These are phyloP conservation scores for Rachicladosporium sp. DNA, from an alignment of 2,329 filamentous ascomycete species.

Conservation along the genomic window DNA sequence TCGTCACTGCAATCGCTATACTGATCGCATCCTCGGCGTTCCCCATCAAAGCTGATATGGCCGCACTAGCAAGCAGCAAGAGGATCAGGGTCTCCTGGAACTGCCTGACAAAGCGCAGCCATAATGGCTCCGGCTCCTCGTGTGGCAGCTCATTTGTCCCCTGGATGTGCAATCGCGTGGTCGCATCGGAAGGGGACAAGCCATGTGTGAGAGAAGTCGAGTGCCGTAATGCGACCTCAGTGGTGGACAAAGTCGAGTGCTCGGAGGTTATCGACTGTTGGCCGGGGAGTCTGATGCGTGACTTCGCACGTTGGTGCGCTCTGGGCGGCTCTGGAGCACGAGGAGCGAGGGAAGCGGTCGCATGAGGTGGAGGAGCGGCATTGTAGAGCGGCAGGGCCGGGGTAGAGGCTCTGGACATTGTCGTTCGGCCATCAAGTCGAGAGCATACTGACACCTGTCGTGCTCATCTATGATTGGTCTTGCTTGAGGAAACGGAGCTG, in stretches of 20 bases:
- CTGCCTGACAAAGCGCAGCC: conserved; percentile 89
- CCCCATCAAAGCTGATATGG: conserved; percentile 76
- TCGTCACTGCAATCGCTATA: conserved; percentile 90
- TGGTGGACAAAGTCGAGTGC: conserved; percentile 56
- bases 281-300: conserved; percentile 19
- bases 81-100: conserved; percentile 94
- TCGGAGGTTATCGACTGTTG: conserved; percentile 34
- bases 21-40: conserved; percentile 93
- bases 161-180: conserved; percentile 64
- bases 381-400: conserved; percentile 47
- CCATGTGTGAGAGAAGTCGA: conserved; percentile 75
- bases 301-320: conserved; percentile 18
- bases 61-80: conserved; percentile 78
- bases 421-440: conserved; percentile 35
- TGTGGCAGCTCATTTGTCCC: conserved; percentile 92
- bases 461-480: no score
- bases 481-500: no score
- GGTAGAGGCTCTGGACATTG: conserved; percentile 50
- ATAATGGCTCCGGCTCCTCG: conserved; percentile 84
- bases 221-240: conserved; percentile 65
- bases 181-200: conserved; percentile 67
- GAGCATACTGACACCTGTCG: no score
- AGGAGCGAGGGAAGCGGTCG: conserved; percentile 10
- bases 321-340: conserved; percentile 21
- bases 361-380: conserved; percentile 17